Base-by-base conservation (phyloP, 805 yeast species). In the Pichia phayaonensis region DNA sequence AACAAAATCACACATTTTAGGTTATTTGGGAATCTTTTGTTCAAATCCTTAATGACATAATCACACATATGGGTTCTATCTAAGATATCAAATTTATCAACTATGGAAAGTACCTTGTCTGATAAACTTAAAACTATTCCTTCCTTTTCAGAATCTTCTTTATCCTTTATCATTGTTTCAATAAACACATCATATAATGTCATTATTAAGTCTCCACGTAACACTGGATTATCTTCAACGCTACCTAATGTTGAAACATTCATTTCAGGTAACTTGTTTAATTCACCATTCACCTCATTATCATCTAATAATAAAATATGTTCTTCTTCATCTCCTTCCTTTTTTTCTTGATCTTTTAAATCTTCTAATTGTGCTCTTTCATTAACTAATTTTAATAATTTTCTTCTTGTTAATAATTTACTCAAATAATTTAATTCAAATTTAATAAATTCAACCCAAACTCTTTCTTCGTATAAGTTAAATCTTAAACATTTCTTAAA, bases 381-480 rank as follows among this genome's bases (percentile, higher is more conserved):
- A 34, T 87, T 81, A 40, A 86, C 75, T 50, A 90, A 72, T 4
- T 92, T 92, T 64, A 92, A 72, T 8, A 92, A 80, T 64, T 83
- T 80, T 65, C 98, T 77, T 69, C 98, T 80, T 8, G 89, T 83
- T 46, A 90, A 72, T 53, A 94, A 74, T 64, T 88, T 89, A 12
- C 95, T 82, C 29, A 90, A 80, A 60, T 90, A 92, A 23, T 86
- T 79, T 59, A 92, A 75, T 68, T 95, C 99, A 58, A 94, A 84
- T 58, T 87, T 89, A 45, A 87, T 81, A 66, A 94, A 94, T 55
- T 85, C 86, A 38, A 81, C 66, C 97, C 98, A 92, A 53, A 94
- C 73, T 50, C 75, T 77, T 18, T 73, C 65, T 10, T 83, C 77
- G 46, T 86, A 90, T 2, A 84, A 76, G 62, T 92, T 92, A 66